These are phyloP conservation scores for Rhizopus microsporus DNA, from an alignment of 371 early-diverging fungal species.

Conservation along the genomic window DNA sequence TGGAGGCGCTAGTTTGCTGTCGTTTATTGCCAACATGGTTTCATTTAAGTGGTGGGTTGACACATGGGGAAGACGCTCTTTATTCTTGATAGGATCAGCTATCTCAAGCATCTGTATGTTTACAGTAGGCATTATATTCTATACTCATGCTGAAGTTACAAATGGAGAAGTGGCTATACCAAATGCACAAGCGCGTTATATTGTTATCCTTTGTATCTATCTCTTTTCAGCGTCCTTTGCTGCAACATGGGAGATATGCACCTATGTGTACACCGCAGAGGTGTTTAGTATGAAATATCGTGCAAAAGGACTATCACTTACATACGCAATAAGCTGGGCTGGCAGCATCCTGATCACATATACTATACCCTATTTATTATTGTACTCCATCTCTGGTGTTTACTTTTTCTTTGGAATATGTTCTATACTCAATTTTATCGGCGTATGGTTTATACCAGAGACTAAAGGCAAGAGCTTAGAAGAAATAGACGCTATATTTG, in stretches of 20 bases:
- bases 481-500: conserved; percentile 55
- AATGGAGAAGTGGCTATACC: conserved; percentile 27
- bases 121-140: conserved; percentile 44
- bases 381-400: conserved; percentile 56
- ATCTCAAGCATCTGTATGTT: conserved; percentile 41
- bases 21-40: conserved; percentile 49
- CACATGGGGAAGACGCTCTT: conserved; percentile 41
- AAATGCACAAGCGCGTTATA: conserved; percentile 27
- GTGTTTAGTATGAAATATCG: conserved; percentile 52
- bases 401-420: conserved; percentile 59
- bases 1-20: conserved; percentile 39
- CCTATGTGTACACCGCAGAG: conserved; percentile 70
- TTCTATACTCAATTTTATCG: conserved; percentile 32
- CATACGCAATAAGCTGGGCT: conserved; percentile 68
- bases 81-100: conserved; percentile 37
- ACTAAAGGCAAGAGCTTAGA: conserved; percentile 57
- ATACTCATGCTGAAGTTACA: conserved; percentile 28
- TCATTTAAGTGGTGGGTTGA: conserved; percentile 59
- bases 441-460: conserved; percentile 53
- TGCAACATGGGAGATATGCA: conserved; percentile 53
- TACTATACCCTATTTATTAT: conserved; percentile 36
- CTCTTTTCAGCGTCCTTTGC: conserved; percentile 51
- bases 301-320: conserved; percentile 43
- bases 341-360: conserved; percentile 50
- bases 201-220: conserved; percentile 42